Base-by-base conservation (phyloP, 75 land plant genomes). In the Larix kaempferi region DNA sequence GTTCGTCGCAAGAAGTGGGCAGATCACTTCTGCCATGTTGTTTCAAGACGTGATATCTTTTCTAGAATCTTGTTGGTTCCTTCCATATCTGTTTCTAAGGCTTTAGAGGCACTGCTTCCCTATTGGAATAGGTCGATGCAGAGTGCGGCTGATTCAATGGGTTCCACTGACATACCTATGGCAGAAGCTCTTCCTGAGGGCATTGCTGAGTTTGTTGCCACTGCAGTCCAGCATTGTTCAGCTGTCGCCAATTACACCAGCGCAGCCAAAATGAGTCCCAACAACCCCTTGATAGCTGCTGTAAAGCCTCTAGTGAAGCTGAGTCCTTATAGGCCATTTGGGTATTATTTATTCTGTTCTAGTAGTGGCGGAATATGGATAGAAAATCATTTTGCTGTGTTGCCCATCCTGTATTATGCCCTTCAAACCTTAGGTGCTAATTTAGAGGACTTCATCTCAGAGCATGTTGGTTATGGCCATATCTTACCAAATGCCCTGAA, bases 271-370 rank as follows among this genome's bases (percentile, higher is more conserved):
- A 89, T 79, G 88, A 84, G 81, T 19, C 80, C 82, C 75, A 87
- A 82, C 41, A 92, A 83, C 57, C 21, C 65, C 19, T 64, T 90
- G 23, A 52, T 88, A 49, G 85, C 80, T 39, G 77, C 84, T 5
- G 16, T 85, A 21, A 10, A 76, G 17, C 61, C 56, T 57, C 76
- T 90, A 2, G 37, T 84, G 44, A 82, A 76, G 73, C 77, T 84
- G 0, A 84, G 90, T 78, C 90, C 94, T 33, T 92, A 88, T 64
- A 82, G 87, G 57, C 90, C 94, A 15, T 86, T 84, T 74, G 94
- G 94, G 15, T 78, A 69, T 0, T 90, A 75, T 79, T 65, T 81
- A 16, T 88, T 91, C 76, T 76, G 54, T 63, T 76, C 76, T 6
- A 66, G 75, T 2, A 67, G 65, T 72, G 91, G 85, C 5, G 65